Conservation (phyloP, 345 rosid genomes). For the Eucalyptus tenuipes region DNA sequence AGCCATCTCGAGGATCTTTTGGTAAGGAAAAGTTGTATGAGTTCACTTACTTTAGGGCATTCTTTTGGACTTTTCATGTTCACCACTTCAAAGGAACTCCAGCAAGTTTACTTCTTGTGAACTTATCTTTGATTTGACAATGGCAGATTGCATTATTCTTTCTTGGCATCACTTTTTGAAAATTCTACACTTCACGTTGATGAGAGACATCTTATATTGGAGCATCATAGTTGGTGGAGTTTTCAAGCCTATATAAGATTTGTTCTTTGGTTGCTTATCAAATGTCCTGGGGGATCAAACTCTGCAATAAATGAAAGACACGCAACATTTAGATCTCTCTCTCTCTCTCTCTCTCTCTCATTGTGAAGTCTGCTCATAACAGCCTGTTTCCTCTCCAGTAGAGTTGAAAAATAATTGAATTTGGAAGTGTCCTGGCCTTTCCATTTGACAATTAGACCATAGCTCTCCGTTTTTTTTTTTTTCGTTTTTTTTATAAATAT, state of each 20-base stretch:
- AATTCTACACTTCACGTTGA: not conserved
- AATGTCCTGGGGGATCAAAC: not conserved
- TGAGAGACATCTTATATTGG: not conserved
- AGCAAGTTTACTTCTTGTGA: not conserved
- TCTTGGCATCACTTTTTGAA: not conserved
- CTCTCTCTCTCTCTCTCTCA: not conserved
- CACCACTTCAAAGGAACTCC: not conserved
- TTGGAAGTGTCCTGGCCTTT: not conserved
- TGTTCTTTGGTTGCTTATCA: not conserved
- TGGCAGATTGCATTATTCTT: not conserved
- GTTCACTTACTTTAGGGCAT: not conserved
- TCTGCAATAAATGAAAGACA: not conserved
- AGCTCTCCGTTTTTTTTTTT: not conserved
- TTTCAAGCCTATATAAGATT: not conserved
- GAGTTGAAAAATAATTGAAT: not conserved
- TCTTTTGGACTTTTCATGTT: not conserved
- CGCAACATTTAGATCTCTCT: not conserved
- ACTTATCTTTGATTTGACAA: not conserved
- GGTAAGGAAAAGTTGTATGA: conserved; percentile 27
- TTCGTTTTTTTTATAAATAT: not conserved
- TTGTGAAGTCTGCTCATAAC: not conserved
- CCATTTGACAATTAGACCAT: not conserved
- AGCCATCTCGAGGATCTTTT: conserved; percentile 39
- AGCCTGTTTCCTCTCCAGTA: not conserved
- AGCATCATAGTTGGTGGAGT: not conserved